phyloP scores from a whole-genome alignment of 805 yeast genomes.

The Lachancea thermotolerans region DNA sequence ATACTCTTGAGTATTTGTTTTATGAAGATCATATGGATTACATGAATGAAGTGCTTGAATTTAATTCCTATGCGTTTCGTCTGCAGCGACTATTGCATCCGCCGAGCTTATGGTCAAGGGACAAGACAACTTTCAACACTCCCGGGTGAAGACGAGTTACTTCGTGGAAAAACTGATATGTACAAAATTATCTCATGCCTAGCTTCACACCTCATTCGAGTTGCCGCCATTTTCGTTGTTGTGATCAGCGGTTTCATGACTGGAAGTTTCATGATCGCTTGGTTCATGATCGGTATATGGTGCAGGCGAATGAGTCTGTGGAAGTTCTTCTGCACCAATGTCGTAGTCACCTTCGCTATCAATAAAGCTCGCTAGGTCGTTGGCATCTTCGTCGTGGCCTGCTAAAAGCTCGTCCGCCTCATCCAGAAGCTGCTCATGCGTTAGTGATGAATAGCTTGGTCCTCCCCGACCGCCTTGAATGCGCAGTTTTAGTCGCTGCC shows the following conservation, averaged over 20 bases:
- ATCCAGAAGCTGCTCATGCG: constrained; percentile 30
- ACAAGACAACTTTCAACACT: too few species aligned
- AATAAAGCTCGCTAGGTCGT: constrained; percentile 39
- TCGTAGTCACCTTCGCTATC: constrained; percentile 32
- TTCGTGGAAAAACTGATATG: too few species aligned
- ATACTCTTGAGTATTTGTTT: neutral
- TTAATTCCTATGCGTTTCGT: too few species aligned
- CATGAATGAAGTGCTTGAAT: too few species aligned
- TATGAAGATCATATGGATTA: neutral
- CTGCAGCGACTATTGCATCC: too few species aligned
- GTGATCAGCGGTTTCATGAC: too few species aligned
- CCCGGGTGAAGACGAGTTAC: too few species aligned
- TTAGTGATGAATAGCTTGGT: constrained; percentile 29
- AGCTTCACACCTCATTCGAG: too few species aligned
- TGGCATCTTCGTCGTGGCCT: constrained; percentile 44
- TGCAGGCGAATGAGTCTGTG: constrained; percentile 7
- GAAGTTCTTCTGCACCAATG: constrained; percentile 30
- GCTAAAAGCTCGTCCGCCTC: constrained; percentile 32
- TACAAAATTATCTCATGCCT: too few species aligned
- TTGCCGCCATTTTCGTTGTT: too few species aligned
- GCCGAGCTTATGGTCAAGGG: too few species aligned
- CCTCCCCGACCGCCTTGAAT: constrained; percentile 23
- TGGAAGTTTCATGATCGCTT: too few species aligned
- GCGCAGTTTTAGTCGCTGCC: constrained; percentile 20
- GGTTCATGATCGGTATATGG: constrained; percentile 14